A percentile compares a stretch with the other conserved stretches of the same genome.
These are phyloP conservation scores for Piloderma croceum DNA, from an alignment of 768 basidiomycete species.

Conservation along the genomic window DNA sequence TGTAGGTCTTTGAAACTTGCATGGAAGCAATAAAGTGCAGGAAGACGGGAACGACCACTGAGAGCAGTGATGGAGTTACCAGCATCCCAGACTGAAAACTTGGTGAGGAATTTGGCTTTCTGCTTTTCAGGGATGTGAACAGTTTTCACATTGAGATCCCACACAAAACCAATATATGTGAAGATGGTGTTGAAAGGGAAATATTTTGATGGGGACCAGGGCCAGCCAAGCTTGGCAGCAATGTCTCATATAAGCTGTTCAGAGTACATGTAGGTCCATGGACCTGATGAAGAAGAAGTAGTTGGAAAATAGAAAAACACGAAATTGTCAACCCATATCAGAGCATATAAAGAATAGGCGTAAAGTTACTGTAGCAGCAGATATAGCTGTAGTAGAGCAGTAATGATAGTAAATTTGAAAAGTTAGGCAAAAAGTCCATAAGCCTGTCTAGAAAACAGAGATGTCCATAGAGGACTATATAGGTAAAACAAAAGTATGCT, in stretches of 20 bases:
- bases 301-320: slow-evolving; percentile 18
- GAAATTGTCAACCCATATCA: slow-evolving; percentile 29
- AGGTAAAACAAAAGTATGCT: no score
- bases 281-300: neutral
- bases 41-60: no score
- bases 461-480: no score
- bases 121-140: slow-evolving; percentile 11
- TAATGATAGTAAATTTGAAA: no score
- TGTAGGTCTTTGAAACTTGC: no score
- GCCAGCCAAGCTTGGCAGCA: slow-evolving; percentile 17
- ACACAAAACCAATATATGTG: slow-evolving; percentile 13
- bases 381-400: no score
- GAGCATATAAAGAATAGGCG: no score
- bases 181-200: slow-evolving; percentile 8
- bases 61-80: no score
- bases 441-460: no score
- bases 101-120: slow-evolving; percentile 5
- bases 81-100: neutral
- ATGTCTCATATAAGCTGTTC: slow-evolving; percentile 11
- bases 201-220: slow-evolving; percentile 18
- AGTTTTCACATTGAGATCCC: slow-evolving; percentile 6
- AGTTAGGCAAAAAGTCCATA: no score
- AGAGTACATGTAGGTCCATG: slow-evolving; percentile 9
- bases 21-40: no score
- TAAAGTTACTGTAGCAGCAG: no score